A percentile compares a stretch with the other conserved stretches of the same genome.
Evolutionary conservation across 345 rosid species (phyloP).

Genomic region (Salix brachista): DNA sequence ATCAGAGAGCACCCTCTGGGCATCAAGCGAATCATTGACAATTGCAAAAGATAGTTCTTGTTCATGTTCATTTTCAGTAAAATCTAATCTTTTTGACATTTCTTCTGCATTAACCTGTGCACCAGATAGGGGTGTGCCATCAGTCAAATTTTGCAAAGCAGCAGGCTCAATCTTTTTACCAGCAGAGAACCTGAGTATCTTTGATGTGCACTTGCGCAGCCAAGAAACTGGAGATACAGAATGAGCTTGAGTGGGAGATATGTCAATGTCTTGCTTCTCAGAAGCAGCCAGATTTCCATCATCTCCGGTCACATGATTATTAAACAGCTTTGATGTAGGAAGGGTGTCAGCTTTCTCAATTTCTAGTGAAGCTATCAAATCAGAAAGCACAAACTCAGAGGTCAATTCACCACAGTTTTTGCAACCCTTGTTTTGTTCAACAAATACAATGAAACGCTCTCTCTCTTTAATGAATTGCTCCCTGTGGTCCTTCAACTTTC

Average conservation of each 20-base stretch:
- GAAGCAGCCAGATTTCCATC: conserved; percentile 19
- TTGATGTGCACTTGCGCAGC: conserved; percentile 82
- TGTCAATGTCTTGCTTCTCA: conserved; percentile 27
- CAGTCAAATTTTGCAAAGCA: conserved; percentile 34
- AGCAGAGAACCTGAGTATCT: conserved; percentile 71
- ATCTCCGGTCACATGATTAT: conserved; percentile 26
- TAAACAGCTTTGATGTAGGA: conserved; percentile 37
- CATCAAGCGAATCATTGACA: conserved; percentile 40
- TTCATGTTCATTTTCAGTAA: conserved; percentile 34
- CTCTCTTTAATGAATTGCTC: conserved; percentile 78
- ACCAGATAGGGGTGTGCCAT: conserved; percentile 20
- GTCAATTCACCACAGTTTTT: conserved; percentile 62
- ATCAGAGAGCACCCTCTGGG: conserved; percentile 40
- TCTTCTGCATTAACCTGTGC: conserved; percentile 36
- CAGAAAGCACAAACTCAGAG: conserved; percentile 69
- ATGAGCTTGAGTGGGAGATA: conserved; percentile 32
- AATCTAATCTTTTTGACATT: conserved; percentile 33
- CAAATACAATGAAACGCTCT: conserved; percentile 63
- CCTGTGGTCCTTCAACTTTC: conserved; percentile 71
- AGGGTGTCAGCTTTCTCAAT: conserved; percentile 51
- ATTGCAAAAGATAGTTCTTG: conserved; percentile 39
- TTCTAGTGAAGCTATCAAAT: conserved; percentile 47
- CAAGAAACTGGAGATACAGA: conserved; percentile 59
- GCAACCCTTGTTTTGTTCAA: conserved; percentile 69
- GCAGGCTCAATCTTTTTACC: conserved; percentile 44